Base-by-base conservation (phyloP, 1,284 basidiomycete species). In the Sporisorium iseilematis-ciliati region DNA sequence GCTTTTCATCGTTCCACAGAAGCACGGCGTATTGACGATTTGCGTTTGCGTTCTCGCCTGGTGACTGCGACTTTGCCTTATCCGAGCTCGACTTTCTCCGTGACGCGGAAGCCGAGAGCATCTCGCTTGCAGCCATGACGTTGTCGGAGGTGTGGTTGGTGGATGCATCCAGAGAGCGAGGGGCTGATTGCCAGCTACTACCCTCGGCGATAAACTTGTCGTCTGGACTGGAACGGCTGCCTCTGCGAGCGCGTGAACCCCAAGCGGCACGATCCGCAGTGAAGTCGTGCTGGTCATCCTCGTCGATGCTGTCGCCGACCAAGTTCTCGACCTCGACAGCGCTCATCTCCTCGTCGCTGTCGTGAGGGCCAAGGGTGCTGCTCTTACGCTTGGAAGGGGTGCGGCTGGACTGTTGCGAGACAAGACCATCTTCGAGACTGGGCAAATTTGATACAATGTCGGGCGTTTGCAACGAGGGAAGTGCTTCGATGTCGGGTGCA, bases 1-100 rank as follows among this genome's bases (percentile, higher is more conserved):
- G 97, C 79, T 95, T 97, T 86, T 99, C 97, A 86, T 98, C 96
- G 85, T 97, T 95, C 95, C 95, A 98, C 2, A 98, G 87, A 20
- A 97, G 88, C 58, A 98, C 89, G 23, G 92, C 92, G 89, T 71
- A 95, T 91, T 74, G 90, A 14, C 75, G 80, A 40, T 68, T 75
- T 35, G 48, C 57, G 31, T 55, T 54, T 41, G 35, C 12, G 14
- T 60, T 48, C 4, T 56, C 51, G 4, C 53, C 46, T 10, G 57
- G 23, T 11, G 40, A 2, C 8, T 60, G 59, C 20, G 70, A 45
- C 21, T 73, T 60, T 16, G 20, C 42, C 26, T 38, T 49, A 1
- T 65, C 68, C 21, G 45, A 14, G 50, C 57, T 61, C 16, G 58
- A 62, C 20, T 54, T 71, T 31, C 55, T 52, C 8, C 50, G 55